Percentiles rank a stretch among this genome's conserved stretches.
Evolutionary conservation across 257 asterid species (phyloP).

Genomic region (Nyctanthes arbortristis): DNA sequence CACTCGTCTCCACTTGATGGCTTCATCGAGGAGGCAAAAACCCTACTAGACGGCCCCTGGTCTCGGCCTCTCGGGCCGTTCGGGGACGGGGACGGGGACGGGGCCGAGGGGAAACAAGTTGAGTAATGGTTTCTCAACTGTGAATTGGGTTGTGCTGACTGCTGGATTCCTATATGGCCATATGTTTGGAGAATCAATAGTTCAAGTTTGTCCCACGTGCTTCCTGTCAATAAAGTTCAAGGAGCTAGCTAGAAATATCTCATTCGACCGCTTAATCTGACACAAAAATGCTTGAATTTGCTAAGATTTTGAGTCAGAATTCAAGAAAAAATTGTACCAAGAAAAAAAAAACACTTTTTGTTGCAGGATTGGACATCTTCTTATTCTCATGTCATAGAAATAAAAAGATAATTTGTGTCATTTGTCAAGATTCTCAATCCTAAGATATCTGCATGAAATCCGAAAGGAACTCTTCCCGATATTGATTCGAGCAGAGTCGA

Average conservation of each 20-base stretch:
- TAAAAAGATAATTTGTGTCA: too few species aligned
- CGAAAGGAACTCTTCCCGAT: too few species aligned
- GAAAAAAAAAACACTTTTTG: too few species aligned
- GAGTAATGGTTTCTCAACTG: too few species aligned
- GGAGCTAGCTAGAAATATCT: background rate
- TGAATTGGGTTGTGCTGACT: background rate
- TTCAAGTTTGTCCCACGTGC: background rate
- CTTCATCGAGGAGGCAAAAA: background rate
- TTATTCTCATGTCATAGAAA: too few species aligned
- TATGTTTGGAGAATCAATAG: background rate
- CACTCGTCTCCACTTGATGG: background rate
- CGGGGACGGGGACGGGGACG: too few species aligned
- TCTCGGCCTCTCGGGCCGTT: too few species aligned
- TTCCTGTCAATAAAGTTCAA: too few species aligned
- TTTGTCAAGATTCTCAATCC: too few species aligned
- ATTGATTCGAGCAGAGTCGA: background rate
- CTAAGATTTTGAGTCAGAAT: too few species aligned
- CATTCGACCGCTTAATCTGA: background rate
- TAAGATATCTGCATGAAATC: background rate
- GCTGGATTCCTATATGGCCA: background rate
- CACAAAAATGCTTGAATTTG: background rate
- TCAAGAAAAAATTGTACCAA: too few species aligned
- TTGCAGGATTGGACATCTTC: too few species aligned
- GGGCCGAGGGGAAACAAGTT: background rate
- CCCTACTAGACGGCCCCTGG: background rate